phyloP scores from a whole-genome alignment of 2,329 filamentous ascomycete genomes.

The Aureobasidium mangrovei region DNA sequence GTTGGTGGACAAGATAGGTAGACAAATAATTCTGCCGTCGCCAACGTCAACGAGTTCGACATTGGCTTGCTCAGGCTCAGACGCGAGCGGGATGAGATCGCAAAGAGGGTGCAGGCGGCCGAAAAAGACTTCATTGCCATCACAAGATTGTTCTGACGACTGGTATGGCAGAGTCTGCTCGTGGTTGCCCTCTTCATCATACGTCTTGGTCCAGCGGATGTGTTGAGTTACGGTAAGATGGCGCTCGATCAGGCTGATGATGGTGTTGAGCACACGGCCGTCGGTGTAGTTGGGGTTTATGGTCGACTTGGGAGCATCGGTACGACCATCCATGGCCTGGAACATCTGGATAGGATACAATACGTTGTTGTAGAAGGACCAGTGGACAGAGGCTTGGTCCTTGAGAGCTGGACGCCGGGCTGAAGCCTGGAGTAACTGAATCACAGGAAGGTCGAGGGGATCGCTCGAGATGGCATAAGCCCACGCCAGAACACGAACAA shows the following conservation, averaged over 20 bases:
- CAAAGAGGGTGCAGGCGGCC: conserved; percentile 10
- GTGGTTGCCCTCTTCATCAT: conserved; percentile 10
- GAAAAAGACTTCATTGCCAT: not conserved
- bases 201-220: not conserved
- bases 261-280: conserved; percentile 18
- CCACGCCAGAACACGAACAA: conserved; percentile 13
- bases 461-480: not conserved
- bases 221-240: not conserved
- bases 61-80: not conserved
- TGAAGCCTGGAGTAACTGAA: conserved; percentile 4
- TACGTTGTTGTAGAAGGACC: conserved; percentile 19
- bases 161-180: not conserved
- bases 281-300: conserved; percentile 16
- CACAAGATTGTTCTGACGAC: not conserved
- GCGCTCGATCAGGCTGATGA: conserved; percentile 14
- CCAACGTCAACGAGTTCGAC: conserved; percentile 11
- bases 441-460: conserved; percentile 12
- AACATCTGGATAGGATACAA: conserved; percentile 15
- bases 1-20: not conserved
- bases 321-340: conserved; percentile 15
- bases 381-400: not conserved
- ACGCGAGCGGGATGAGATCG: not conserved
- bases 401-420: not conserved
- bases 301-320: not conserved
- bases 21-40: not conserved